A percentile compares a stretch with the other conserved stretches of the same genome.
These are phyloP conservation scores for Debaryomycetaceae sp. DNA, from an alignment of 1,139 yeast species.

Conservation along the genomic window DNA sequence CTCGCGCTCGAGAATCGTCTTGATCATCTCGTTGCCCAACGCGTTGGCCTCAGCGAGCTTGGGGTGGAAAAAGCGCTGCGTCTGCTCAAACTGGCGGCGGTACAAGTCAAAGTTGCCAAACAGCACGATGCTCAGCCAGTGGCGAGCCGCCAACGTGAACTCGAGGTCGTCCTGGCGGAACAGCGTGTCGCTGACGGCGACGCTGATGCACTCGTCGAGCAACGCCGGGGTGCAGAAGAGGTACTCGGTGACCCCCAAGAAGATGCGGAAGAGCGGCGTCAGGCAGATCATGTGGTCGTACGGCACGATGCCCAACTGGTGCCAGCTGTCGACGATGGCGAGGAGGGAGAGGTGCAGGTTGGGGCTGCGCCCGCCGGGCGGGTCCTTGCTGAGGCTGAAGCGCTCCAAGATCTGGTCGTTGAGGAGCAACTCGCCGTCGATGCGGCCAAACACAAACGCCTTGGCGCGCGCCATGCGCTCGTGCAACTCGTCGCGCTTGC, in stretches of 20 bases:
- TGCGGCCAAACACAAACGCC: constrained; percentile 68
- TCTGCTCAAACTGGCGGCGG: constrained; percentile 64
- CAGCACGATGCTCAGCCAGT: constrained; percentile 81
- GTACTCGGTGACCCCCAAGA: constrained; percentile 91
- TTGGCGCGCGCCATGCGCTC: constrained; percentile 63
- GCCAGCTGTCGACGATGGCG: constrained; percentile 95
- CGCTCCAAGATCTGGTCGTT: constrained; percentile 78
- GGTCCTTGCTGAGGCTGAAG: constrained; percentile 72
- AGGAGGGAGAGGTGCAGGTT: constrained; percentile 85
- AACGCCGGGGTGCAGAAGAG: constrained; percentile 80
- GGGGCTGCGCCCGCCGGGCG: constrained; percentile 69
- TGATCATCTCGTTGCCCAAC: constrained; percentile 94
- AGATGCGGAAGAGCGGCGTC: constrained; percentile 85
- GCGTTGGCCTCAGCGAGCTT: constrained; percentile 86
- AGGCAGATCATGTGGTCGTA: constrained; percentile 97
- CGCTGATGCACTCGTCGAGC: constrained; percentile 72
- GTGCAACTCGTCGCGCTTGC: constrained; percentile 52
- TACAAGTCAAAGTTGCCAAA: constrained; percentile 75
- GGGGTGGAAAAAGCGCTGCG: constrained; percentile 77
- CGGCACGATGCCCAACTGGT: constrained; percentile 76
- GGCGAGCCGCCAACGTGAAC: constrained; percentile 74
- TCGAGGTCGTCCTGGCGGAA: constrained; percentile 86
- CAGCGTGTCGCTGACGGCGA: constrained; percentile 59
- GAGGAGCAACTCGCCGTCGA: constrained; percentile 54
- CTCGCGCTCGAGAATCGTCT: constrained; percentile 63